phyloP scores from a whole-genome alignment of 2,329 filamentous ascomycete species.

The Aureobasidium melanogenum region DNA sequence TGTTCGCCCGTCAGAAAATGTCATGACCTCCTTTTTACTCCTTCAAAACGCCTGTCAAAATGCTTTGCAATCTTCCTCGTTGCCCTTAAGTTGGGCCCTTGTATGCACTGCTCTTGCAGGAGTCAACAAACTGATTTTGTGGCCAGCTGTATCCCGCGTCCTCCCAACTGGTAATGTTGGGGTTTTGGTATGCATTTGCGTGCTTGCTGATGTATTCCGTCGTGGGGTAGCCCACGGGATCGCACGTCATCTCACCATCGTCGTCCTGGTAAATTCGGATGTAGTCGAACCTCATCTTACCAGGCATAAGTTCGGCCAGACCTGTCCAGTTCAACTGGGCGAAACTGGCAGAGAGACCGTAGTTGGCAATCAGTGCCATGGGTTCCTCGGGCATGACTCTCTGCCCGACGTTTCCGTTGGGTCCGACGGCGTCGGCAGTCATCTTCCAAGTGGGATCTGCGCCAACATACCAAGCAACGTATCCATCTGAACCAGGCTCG shows the following conservation, averaged over 20 bases:
- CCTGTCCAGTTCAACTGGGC: constrained; percentile 51
- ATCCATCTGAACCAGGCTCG: constrained; percentile 48
- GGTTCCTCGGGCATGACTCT: constrained; percentile 58
- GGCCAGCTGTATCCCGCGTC: constrained; percentile 51
- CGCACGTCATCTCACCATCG: constrained; percentile 51
- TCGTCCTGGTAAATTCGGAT: constrained; percentile 62
- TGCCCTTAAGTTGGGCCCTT: constrained; percentile 2
- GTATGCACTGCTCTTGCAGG: constrained; percentile 31
- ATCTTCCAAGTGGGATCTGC: constrained; percentile 57
- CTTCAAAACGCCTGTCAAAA: constrained; percentile 1
- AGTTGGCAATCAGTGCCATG: constrained; percentile 58
- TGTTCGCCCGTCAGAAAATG: neutral
- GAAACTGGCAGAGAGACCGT: constrained; percentile 62
- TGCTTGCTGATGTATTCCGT: constrained; percentile 59
- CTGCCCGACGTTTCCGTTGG: constrained; percentile 62
- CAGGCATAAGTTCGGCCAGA: constrained; percentile 49
- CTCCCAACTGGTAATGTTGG: constrained; percentile 57
- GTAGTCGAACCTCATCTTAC: constrained; percentile 59
- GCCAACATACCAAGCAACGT: constrained; percentile 62
- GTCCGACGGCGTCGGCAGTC: constrained; percentile 49
- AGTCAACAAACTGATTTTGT: constrained; percentile 52
- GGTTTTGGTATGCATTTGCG: constrained; percentile 51
- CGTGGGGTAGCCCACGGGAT: constrained; percentile 58
- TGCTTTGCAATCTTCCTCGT: neutral
- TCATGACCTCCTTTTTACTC: neutral